phyloP scores from a whole-genome alignment of 2,329 filamentous ascomycete genomes.

The Paraphaeosphaeria sporulosa region DNA sequence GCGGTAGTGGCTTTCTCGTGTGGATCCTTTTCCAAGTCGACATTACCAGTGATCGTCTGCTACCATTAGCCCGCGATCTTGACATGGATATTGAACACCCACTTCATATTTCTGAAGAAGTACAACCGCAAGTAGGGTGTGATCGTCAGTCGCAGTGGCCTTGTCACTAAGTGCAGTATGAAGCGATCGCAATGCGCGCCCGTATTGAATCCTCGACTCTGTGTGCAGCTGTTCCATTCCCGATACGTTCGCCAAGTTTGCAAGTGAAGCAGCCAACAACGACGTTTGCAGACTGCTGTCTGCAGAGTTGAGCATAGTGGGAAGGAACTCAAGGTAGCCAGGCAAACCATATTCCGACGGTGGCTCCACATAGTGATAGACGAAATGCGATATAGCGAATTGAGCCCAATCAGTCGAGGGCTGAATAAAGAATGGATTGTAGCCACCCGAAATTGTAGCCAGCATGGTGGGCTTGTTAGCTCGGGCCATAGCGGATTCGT shows the following conservation, averaged over 20 bases:
- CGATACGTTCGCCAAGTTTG: slow-evolving; percentile 4
- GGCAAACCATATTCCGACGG: not conserved
- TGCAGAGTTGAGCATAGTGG: slow-evolving; percentile 6
- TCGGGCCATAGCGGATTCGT: slow-evolving; percentile 3
- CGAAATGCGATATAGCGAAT: slow-evolving; percentile 8
- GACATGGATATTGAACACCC: not conserved
- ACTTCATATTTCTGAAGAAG: slow-evolving; percentile 11
- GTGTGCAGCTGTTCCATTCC: slow-evolving; percentile 5
- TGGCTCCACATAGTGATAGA: slow-evolving; percentile 2
- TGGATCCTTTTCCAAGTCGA: not conserved
- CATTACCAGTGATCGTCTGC: slow-evolving; percentile 1
- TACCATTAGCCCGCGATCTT: not conserved
- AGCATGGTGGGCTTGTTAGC: slow-evolving; percentile 9
- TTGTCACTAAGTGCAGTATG: not conserved
- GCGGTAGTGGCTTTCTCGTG: slow-evolving; percentile 8
- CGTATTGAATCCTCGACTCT: slow-evolving; percentile 7
- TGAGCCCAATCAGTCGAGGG: slow-evolving; percentile 8
- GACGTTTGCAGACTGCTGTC: not conserved
- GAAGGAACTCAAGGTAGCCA: slow-evolving; percentile 9
- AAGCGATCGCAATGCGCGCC: slow-evolving; percentile 7
- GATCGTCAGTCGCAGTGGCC: not conserved
- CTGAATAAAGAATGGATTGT: slow-evolving; percentile 4
- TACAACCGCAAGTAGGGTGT: slow-evolving; percentile 3
- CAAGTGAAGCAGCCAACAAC: slow-evolving; percentile 4
- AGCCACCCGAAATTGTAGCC: not conserved